A percentile compares a stretch with the other conserved stretches of the same genome.
Conservation (phyloP, 139 green algal species). For the Chlorella sp. region DNA sequence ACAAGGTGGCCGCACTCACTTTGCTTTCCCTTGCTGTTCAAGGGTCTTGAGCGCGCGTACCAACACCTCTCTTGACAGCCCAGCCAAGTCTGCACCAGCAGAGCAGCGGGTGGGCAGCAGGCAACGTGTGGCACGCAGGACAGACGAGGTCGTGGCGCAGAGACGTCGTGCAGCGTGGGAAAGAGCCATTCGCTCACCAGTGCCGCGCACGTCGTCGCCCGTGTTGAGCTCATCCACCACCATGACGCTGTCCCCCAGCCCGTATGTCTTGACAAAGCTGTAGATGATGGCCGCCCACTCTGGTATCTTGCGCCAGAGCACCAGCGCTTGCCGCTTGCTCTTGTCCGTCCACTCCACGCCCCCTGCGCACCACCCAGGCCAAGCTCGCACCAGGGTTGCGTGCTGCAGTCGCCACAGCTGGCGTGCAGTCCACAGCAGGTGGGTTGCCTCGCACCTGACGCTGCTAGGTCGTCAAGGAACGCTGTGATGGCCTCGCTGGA, state of each 20-base stretch:
- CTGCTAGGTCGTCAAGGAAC: conserved; percentile 47
- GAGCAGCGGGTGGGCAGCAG: no score
- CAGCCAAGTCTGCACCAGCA: no score
- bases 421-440: no score
- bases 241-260: conserved; percentile 55
- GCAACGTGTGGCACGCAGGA: no score
- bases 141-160: no score
- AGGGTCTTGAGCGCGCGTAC: no score
- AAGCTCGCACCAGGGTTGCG: no score
- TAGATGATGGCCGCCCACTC: conserved; percentile 55
- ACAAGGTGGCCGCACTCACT: no score
- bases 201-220: conserved; percentile 52
- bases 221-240: conserved; percentile 37
- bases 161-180: no score
- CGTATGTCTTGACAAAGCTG: conserved; percentile 33
- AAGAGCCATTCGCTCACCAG: conserved; percentile 31
- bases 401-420: no score
- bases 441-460: conserved; percentile 20
- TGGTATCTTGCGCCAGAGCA: conserved; percentile 46
- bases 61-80: no score
- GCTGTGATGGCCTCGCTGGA: conserved; percentile 25
- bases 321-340: conserved; percentile 26
- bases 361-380: conserved; percentile 8
- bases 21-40: no score
- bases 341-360: conserved; percentile 52